A percentile compares a stretch with the other conserved stretches of the same genome.
These are phyloP conservation scores for Phascolomyces articulosus DNA, from an alignment of 371 early-diverging fungal species.

Conservation along the genomic window DNA sequence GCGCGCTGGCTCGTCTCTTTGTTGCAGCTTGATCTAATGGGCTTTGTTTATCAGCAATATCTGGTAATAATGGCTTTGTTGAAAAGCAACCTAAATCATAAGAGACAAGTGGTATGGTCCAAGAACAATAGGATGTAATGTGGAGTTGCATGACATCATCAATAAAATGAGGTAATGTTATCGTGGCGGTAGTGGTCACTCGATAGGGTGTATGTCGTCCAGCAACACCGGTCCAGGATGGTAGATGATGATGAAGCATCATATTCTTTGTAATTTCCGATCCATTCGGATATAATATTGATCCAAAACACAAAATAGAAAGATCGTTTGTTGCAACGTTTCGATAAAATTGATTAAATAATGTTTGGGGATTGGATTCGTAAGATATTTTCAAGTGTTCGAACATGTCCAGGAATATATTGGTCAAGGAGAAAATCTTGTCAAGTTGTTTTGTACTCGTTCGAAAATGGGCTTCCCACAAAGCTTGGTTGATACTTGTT, in stretches of 20 bases:
- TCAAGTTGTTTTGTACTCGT: slow-evolving; percentile 36
- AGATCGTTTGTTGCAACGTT: background rate
- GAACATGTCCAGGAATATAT: background rate
- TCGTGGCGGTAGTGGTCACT: too few relatives aligned
- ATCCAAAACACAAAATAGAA: background rate
- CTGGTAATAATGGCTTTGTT: too few relatives aligned
- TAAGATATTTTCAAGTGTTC: background rate
- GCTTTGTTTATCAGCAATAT: too few relatives aligned
- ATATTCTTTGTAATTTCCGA: background rate
- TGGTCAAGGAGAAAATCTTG: background rate
- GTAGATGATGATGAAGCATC: background rate
- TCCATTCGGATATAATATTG: background rate
- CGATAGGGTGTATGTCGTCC: background rate
- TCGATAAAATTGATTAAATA: background rate
- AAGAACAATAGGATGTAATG: too few relatives aligned
- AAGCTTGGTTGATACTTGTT: slow-evolving; percentile 6
- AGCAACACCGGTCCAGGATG: background rate
- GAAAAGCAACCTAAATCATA: too few relatives aligned
- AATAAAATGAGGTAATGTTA: too few relatives aligned
- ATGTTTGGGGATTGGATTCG: background rate
- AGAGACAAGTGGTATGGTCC: too few relatives aligned
- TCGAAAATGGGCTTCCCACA: slow-evolving; percentile 86
- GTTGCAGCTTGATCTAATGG: too few relatives aligned
- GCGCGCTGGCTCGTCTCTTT: too few relatives aligned
- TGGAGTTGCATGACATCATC: too few relatives aligned